Evolutionary conservation across 805 yeast species (phyloP).

Genomic region (Cyberlindnera japonica): DNA sequence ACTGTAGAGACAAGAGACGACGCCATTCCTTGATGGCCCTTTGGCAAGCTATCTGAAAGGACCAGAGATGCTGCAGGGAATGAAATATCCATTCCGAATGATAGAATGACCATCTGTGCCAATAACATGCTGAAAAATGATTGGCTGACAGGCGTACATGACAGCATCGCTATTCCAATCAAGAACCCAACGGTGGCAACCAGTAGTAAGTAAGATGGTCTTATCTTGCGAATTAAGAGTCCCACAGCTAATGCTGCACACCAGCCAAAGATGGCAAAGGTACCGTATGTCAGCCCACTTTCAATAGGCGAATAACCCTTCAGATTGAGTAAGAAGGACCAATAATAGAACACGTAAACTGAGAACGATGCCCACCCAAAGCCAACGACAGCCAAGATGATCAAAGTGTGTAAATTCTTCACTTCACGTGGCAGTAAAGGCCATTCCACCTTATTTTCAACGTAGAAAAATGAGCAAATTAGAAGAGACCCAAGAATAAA

Average conservation of each 20-base stretch:
- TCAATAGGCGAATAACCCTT: slow-evolving; percentile 45
- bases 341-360: slow-evolving; percentile 63
- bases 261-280: slow-evolving; percentile 50
- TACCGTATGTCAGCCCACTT: slow-evolving; percentile 43
- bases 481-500: slow-evolving; percentile 46
- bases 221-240: slow-evolving; percentile 39
- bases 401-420: slow-evolving; percentile 40
- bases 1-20: slow-evolving; percentile 70
- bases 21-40: slow-evolving; percentile 71
- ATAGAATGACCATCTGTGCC: slow-evolving; percentile 50
- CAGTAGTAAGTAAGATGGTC: slow-evolving; percentile 48
- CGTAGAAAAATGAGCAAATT: slow-evolving; percentile 42
- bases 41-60: slow-evolving; percentile 55
- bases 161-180: slow-evolving; percentile 49
- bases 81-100: slow-evolving; percentile 76
- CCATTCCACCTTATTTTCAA: slow-evolving; percentile 42
- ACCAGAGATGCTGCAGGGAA: slow-evolving; percentile 73
- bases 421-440: slow-evolving; percentile 55
- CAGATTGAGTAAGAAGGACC: slow-evolving; percentile 47
- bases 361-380: slow-evolving; percentile 82
- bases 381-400: slow-evolving; percentile 48
- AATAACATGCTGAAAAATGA: slow-evolving; percentile 56
- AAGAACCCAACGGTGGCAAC: slow-evolving; percentile 51
- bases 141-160: slow-evolving; percentile 56
- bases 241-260: slow-evolving; percentile 54